These are phyloP conservation scores for Ophiostoma piceae DNA, from an alignment of 2,329 filamentous ascomycete species.

Conservation along the genomic window DNA sequence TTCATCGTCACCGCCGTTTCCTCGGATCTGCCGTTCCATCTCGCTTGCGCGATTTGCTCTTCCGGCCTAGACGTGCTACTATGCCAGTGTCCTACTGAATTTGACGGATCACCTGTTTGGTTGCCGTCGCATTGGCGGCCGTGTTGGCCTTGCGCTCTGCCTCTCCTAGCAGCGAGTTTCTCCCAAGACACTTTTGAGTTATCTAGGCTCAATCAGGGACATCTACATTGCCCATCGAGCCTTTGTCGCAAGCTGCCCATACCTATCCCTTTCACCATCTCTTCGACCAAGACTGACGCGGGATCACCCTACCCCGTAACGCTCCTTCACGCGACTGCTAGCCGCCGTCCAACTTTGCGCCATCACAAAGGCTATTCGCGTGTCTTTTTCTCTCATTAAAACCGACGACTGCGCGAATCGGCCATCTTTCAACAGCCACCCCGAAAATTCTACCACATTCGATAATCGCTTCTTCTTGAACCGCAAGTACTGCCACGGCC, in stretches of 20 bases:
- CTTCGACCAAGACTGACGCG: neutral
- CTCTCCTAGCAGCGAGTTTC: neutral
- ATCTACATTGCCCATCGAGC: neutral
- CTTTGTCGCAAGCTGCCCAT: neutral
- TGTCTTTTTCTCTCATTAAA: too few species aligned
- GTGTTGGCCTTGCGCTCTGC: conserved; percentile 15
- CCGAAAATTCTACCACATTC: neutral
- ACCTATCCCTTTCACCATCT: neutral
- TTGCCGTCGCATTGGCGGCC: conserved; percentile 25
- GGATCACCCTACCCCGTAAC: neutral
- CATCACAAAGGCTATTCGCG: neutral
- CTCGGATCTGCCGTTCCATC: neutral
- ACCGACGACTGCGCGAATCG: neutral
- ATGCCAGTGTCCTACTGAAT: conserved; percentile 22
- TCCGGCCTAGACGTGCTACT: conserved; percentile 18
- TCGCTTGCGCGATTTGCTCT: neutral
- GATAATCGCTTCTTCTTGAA: neutral
- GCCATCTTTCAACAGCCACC: neutral
- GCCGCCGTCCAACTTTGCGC: neutral
- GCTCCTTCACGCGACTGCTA: neutral
- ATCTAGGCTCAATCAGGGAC: neutral
- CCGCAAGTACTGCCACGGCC: neutral
- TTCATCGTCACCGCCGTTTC: neutral
- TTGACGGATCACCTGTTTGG: conserved; percentile 26
- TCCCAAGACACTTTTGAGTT: neutral